Percentiles rank a stretch among this genome's conserved stretches.
Conservation (phyloP, 179 eudicot species). For the Beta corolliflora region DNA sequence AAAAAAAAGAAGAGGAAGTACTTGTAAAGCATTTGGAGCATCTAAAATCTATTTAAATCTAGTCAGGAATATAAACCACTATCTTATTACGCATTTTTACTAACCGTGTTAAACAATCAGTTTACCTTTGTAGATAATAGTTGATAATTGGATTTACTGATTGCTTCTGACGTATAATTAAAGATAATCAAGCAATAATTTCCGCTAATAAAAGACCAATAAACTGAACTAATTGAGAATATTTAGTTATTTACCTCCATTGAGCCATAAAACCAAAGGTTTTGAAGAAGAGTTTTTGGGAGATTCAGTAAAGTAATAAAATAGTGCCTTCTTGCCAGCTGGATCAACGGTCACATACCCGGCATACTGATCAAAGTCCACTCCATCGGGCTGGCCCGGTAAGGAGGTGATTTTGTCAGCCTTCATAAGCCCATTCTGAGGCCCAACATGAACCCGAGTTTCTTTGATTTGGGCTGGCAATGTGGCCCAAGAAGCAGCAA, state of each 20-base stretch:
- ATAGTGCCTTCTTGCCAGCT: conserved; percentile 47
- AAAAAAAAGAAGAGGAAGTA: too few species aligned
- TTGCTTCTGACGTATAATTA: too few species aligned
- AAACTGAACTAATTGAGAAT: background rate
- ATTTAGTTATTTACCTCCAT: conserved; percentile 33
- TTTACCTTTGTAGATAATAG: too few species aligned
- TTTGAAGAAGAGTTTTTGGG: conserved; percentile 40
- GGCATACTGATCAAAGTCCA: conserved; percentile 59
- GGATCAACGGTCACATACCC: conserved; percentile 68
- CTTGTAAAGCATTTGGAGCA: too few species aligned
- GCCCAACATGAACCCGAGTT: conserved; percentile 11
- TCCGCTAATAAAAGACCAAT: too few species aligned
- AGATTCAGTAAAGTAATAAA: conserved; percentile 65
- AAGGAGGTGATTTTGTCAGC: conserved; percentile 52
- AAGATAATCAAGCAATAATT: too few species aligned
- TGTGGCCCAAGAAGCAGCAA: conserved; percentile 24
- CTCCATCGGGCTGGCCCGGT: conserved; percentile 67
- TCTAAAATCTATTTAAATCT: too few species aligned
- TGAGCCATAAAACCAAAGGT: conserved; percentile 46
- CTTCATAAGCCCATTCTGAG: conserved; percentile 53
- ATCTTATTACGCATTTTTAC: too few species aligned
- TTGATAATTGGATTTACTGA: too few species aligned
- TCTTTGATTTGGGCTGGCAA: conserved; percentile 1
- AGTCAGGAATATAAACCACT: too few species aligned
- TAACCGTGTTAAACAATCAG: too few species aligned